Base-by-base conservation (phyloP, 495 filamentous ascomycete genomes). In the Aspergillus coremiiformis region DNA sequence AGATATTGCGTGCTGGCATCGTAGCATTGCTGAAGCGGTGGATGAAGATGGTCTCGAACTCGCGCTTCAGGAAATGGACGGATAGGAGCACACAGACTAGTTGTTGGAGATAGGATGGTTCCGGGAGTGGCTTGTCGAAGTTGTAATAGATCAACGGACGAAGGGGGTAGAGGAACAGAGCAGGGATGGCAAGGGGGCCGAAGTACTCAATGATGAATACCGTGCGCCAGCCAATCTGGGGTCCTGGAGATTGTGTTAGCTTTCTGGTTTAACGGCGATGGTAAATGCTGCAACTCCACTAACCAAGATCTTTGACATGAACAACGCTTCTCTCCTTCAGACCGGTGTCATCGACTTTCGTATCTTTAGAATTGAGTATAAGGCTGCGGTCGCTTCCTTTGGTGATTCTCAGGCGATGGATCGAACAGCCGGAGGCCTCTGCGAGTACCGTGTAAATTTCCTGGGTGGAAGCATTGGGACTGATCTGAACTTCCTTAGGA, bases 131-230 rank as follows among this genome's bases (percentile, higher is more conserved):
- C 64, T 70, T 57, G 58, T 78, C 69, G 53, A 72, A 70, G 66
- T 81, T 78, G 60, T 71, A 73, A 72, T 90, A 93, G 59, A 95
- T 73, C 62, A 84, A 80, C 2, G 84, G 79, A 22, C 89, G 88
- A 45, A 92, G 68, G 54, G 78, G 64, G 70, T 78, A 83, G 59
- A 90, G 73, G 64, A 83, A 72, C 33, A 84, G 75, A 23, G 81
- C 84, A 70, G 95, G 91, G 72, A 96, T 87, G 60, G 96, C 66
- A 56, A 97, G 82, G n/a, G 93, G 93, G 7, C 93, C 93, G 51
- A 90, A 72, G 70, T 98, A 98, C 75, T 98, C 93, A 67, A 96
- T 82, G 52, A 95, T 69, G 73, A 90, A 98, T 61, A 96, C 94
- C 47, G 89, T 91, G 53, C 84, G 85, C 93, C 93, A 98, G 44